phyloP scores from a whole-genome alignment of 495 filamentous ascomycete species.

The Hyaloscypha finlandica region DNA sequence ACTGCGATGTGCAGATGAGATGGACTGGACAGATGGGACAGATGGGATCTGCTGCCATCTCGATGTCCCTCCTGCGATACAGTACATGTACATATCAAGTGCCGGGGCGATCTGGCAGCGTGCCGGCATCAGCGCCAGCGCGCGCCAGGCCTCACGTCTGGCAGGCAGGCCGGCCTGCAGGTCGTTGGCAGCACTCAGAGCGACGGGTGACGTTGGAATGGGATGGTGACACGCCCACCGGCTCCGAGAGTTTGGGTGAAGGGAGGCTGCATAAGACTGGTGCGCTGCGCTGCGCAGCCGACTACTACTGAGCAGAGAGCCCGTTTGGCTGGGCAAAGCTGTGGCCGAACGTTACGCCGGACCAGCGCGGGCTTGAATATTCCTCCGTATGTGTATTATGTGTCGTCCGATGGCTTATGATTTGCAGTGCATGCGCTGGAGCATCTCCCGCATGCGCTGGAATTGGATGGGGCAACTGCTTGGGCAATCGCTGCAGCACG shows the following conservation, averaged over 20 bases:
- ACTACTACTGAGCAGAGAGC: background rate
- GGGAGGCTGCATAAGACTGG: constrained; percentile 14
- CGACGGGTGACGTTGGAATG: background rate
- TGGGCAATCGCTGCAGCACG: background rate
- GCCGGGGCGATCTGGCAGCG: constrained; percentile 13
- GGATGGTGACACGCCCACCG: constrained; percentile 9
- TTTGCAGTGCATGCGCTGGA: constrained; percentile 20
- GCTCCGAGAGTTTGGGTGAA: constrained; percentile 17
- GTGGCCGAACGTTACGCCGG: background rate
- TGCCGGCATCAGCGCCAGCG: constrained; percentile 5
- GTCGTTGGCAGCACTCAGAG: background rate
- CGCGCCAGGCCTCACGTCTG: background rate
- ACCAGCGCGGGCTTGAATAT: background rate
- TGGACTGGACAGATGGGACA: background rate
- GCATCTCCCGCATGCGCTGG: background rate
- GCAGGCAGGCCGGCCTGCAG: background rate
- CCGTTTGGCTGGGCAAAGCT: constrained; percentile 10
- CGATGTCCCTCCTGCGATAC: background rate
- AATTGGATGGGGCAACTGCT: background rate
- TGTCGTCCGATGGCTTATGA: background rate
- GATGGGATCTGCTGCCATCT: constrained; percentile 1
- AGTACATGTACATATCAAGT: no score
- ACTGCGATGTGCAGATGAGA: background rate
- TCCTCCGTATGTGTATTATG: no score
- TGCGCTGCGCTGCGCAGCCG: background rate